Evolutionary conservation across 371 early-diverging fungal species (phyloP), one percentile per base, ranked within the genome.

Genomic region (Mortierella sp.): DNA sequence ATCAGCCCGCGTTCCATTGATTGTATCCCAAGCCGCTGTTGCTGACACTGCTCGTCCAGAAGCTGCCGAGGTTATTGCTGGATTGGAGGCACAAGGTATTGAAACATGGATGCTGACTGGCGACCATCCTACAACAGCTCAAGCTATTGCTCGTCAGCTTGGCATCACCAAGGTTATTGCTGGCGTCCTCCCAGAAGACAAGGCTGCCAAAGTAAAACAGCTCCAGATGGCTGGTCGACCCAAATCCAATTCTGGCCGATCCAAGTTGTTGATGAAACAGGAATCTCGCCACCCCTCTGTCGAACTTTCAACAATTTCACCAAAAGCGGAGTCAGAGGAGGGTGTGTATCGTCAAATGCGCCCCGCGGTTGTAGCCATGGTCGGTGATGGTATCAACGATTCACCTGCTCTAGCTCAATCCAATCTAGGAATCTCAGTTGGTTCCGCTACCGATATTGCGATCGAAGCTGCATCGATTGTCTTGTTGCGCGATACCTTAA

Each of bases 381-480:
- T 89, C 47, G 87, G 88, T 23, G 98, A 98, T 84, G 98, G 98
- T 17, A 96, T 96, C 76, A 98, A 97, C 75, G 98, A 97, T 84
- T 92, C 96, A 1, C 93, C 95, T 37, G 97, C 97, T 0, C 83
- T 98, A 5, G 95, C 94, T 19, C 92, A 91, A 76, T 92, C 97
- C 6, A 94, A 96, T 82, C 90, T 97, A 15, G 96, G 97, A 28
- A 84, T 89, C 42, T 85, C 96, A 26, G 87, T 97, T 17, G 92
- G 93, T 9, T 89, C 91, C 6, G 95, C 94, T 5, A 93, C 95
- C 0, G 95, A 94, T 70, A 88, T 94, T 72, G 95, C 94, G 8
- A 91, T 93, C 57, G 93, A 94, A 76, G 89, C 95, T 4, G 93
- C 95, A 1, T 87, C 89, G 47, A 90, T 91, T 55, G 91, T 96